Evolutionary conservation across 257 asterid species (phyloP).

Genomic region (Handroanthus guayacan): DNA sequence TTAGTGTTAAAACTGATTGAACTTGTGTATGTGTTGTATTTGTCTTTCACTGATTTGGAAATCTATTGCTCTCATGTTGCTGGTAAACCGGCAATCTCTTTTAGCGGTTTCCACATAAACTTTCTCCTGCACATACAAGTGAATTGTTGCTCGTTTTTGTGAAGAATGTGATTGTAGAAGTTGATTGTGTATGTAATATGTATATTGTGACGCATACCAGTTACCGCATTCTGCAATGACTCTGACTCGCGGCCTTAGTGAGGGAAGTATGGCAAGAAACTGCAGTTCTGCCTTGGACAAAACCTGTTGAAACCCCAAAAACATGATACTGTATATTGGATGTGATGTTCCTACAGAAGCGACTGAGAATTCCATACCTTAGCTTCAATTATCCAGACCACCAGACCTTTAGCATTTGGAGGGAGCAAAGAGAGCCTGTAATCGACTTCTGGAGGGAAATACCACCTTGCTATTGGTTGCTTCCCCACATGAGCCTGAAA

Average conservation of each 20-base stretch:
- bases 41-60: background rate
- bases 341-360: background rate
- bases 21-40: background rate
- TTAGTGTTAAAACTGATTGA: background rate
- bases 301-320: conserved; percentile 48
- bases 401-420: conserved; percentile 75
- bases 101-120: conserved; percentile 84
- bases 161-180: background rate
- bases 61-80: conserved; percentile 32
- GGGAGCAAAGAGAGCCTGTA: conserved; percentile 85
- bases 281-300: conserved; percentile 64
- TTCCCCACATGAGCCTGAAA: conserved; percentile 85
- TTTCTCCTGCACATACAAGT: conserved; percentile 64
- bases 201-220: conserved; percentile 50
- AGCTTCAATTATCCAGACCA: conserved; percentile 86
- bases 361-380: conserved; percentile 51
- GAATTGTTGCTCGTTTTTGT: background rate
- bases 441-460: conserved; percentile 92
- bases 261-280: conserved; percentile 75
- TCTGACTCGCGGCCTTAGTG: conserved; percentile 74
- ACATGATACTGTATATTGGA: background rate
- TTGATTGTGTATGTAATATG: background rate
- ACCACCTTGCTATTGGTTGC: conserved; percentile 95
- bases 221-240: conserved; percentile 93
- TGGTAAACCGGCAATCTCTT: conserved; percentile 70